These are phyloP conservation scores for Debaryomyces nepalensis DNA, from an alignment of 1,139 yeast genomes.

Conservation along the genomic window DNA sequence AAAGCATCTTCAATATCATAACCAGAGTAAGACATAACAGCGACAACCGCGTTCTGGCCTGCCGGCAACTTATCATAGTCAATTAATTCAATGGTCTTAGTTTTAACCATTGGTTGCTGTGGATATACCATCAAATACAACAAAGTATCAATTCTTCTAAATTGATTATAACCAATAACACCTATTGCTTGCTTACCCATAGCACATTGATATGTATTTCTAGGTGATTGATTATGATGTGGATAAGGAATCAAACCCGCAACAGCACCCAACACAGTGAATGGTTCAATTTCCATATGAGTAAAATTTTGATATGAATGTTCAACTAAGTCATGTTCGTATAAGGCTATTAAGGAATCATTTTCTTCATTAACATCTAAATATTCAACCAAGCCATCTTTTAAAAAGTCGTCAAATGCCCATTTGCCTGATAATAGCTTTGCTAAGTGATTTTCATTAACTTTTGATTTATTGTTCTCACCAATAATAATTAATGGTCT, in stretches of 20 bases:
- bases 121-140: constrained; percentile 96
- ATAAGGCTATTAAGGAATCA: constrained; percentile 90
- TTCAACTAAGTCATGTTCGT: constrained; percentile 58
- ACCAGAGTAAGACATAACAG: constrained; percentile 98
- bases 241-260: constrained; percentile 99
- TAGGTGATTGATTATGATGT: constrained; percentile 97
- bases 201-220: constrained; percentile 99
- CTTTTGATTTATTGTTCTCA: constrained; percentile 69
- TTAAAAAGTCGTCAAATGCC: constrained; percentile 87
- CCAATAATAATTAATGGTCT: constrained; percentile 89
- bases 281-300: constrained; percentile 95
- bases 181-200: constrained; percentile 99
- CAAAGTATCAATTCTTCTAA: constrained; percentile 92
- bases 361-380: constrained; percentile 98
- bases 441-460: constrained; percentile 68
- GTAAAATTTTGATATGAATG: constrained; percentile 55
- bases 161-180: constrained; percentile 96
- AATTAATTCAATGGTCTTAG: constrained; percentile 93
- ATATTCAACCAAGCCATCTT: constrained; percentile 88
- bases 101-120: constrained; percentile 98
- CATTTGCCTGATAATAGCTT: constrained; percentile 69
- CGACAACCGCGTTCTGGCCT: constrained; percentile 98
- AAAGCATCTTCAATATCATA: constrained; percentile 99
- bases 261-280: constrained; percentile 95
- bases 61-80: constrained; percentile 97